Conservation (phyloP, 257 asterid species). For the Nicotiana otophora region DNA sequence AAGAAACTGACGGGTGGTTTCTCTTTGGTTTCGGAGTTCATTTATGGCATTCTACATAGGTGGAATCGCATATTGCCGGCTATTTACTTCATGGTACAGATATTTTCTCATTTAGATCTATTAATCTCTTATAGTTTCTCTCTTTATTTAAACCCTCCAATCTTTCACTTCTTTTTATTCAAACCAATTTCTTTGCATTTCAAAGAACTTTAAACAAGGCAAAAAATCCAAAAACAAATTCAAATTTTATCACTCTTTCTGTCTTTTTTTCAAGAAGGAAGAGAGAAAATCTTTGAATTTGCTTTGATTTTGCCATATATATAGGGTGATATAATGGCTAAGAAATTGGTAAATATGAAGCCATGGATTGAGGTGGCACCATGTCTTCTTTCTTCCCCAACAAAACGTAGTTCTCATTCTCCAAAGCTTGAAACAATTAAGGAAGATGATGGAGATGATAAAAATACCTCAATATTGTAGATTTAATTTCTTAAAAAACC, state of each 20-base stretch:
- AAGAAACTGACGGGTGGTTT: not conserved
- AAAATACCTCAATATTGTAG: not conserved
- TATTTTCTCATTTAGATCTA: constrained; percentile 24
- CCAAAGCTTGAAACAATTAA: constrained; percentile 47
- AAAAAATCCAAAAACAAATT: too few species aligned
- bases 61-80: constrained; percentile 20
- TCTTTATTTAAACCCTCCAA: constrained; percentile 24
- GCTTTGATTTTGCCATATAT: not conserved
- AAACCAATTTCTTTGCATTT: not conserved
- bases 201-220: not conserved
- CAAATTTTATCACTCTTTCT: too few species aligned
- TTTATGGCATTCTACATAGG: constrained; percentile 18
- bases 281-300: not conserved
- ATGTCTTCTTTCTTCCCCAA: constrained; percentile 22
- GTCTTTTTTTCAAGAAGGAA: too few species aligned
- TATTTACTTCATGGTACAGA: constrained; percentile 3
- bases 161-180: not conserved
- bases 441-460: constrained; percentile 24
- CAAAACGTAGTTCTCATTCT: constrained; percentile 28
- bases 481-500: not conserved
- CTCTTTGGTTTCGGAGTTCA: not conserved
- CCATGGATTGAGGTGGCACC: constrained; percentile 48
- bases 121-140: not conserved
- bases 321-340: constrained; percentile 22
- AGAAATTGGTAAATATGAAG: constrained; percentile 17